A percentile compares a stretch with the other conserved stretches of the same genome.
Evolutionary conservation across 768 basidiomycete species (phyloP).

Genomic region (Floccularia luteovirens): DNA sequence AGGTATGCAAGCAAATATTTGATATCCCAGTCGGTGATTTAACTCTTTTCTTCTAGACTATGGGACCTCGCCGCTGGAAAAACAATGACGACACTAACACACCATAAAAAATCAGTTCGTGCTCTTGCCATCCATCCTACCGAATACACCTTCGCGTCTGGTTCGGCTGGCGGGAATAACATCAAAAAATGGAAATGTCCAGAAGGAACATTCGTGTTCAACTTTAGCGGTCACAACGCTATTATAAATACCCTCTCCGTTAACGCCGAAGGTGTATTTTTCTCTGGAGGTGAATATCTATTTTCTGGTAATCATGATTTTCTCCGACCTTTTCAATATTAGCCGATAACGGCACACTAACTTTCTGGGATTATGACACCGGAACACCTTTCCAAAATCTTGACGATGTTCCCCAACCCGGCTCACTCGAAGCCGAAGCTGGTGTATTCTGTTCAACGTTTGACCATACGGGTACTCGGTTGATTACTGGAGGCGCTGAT

Average conservation of each 20-base stretch:
- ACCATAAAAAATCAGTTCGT: slow-evolving; percentile 98
- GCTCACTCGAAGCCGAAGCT: slow-evolving; percentile 96
- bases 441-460: slow-evolving; percentile 97
- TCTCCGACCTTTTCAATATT: background rate
- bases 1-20: slow-evolving; percentile 38
- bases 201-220: slow-evolving; percentile 92
- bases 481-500: slow-evolving; percentile 96
- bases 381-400: slow-evolving; percentile 93
- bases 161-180: slow-evolving; percentile 97
- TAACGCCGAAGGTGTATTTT: slow-evolving; percentile 94
- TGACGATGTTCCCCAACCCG: slow-evolving; percentile 93
- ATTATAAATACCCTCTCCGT: slow-evolving; percentile 96
- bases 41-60: slow-evolving; percentile 37
- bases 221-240: slow-evolving; percentile 93
- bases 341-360: slow-evolving; percentile 91
- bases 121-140: slow-evolving; percentile 92
- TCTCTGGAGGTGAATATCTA: slow-evolving; percentile 75
- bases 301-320: background rate
- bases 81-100: slow-evolving; percentile 94
- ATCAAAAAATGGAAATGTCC: slow-evolving; percentile 99
- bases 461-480: slow-evolving; percentile 87
- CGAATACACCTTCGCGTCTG: slow-evolving; percentile 94
- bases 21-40: background rate
- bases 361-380: slow-evolving; percentile 92
- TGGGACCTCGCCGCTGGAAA: slow-evolving; percentile 99